A percentile compares a stretch with the other conserved stretches of the same genome.
Conservation (phyloP, 176 grass and related monocot species). For the Carex cristatella region DNA sequence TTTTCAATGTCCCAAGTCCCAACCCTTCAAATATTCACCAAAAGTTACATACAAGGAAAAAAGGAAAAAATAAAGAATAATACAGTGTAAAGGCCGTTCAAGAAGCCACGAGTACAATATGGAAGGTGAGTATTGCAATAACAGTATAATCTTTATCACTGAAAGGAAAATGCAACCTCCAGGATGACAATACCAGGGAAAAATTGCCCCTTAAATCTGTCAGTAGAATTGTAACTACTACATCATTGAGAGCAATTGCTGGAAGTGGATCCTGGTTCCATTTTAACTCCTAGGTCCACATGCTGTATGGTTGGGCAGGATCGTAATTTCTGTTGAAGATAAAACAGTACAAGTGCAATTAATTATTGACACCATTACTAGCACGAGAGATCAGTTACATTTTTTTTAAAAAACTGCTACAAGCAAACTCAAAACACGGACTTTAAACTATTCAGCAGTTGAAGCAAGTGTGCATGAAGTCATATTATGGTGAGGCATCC, state of each 20-base stretch:
- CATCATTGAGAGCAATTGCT: neutral
- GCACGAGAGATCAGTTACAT: neutral
- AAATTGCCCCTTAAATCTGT: neutral
- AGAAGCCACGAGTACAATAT: neutral
- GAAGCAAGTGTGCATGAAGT: neutral
- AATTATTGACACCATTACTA: neutral
- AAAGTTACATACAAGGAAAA: too few relatives aligned
- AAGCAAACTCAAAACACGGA: neutral
- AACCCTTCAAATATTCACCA: neutral
- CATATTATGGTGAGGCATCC: slow-evolving; percentile 27
- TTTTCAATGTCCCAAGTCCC: neutral
- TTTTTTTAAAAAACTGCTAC: neutral
- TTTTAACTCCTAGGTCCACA: neutral
- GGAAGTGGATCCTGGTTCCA: neutral
- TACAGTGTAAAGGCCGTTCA: neutral
- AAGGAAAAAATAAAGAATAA: neutral
- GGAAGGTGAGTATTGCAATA: neutral
- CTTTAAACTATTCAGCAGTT: too few relatives aligned
- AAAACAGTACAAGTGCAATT: neutral
- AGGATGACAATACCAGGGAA: neutral
- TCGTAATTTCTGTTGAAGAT: neutral
- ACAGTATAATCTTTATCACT: neutral
- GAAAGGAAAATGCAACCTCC: neutral
- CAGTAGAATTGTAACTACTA: neutral
- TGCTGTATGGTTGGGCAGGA: neutral